A percentile compares a stretch with the other conserved stretches of the same genome.
phyloP scores from a whole-genome alignment of 73 alveolate species.

The Durusdinium trenchii region DNA sequence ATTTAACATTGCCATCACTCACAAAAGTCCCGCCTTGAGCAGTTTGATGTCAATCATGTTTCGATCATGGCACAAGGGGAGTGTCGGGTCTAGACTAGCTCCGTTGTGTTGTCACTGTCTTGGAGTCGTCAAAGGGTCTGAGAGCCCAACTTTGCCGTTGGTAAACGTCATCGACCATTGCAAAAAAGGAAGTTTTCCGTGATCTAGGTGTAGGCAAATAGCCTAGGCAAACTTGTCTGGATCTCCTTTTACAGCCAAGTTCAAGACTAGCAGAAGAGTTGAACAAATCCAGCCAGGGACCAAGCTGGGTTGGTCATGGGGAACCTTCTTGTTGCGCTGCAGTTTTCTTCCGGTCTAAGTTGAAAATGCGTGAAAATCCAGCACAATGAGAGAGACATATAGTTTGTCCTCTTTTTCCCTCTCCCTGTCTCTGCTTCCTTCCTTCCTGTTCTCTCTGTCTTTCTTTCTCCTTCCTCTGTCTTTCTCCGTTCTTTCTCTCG shows the following conservation, averaged over 20 bases:
- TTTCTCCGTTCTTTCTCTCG: no score
- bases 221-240: neutral
- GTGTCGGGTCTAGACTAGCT: no score
- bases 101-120: neutral
- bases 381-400: no score
- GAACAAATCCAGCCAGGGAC: neutral
- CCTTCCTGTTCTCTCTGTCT: no score
- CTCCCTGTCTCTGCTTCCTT: no score
- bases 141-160: conserved; percentile 43
- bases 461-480: no score
- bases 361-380: no score
- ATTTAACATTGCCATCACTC: neutral
- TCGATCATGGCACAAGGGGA: no score
- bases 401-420: no score
- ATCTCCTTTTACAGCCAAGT: neutral
- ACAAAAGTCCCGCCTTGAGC: conserved; percentile 55
- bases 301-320: conserved; percentile 36
- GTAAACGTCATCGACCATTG: conserved; percentile 76
- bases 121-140: neutral
- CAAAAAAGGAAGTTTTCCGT: conserved; percentile 63
- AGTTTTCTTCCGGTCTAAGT: conserved; percentile 27
- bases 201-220: conserved; percentile 40
- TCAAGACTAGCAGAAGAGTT: neutral
- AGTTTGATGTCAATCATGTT: no score
- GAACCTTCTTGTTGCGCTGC: neutral